Evolutionary conservation across 2,329 filamentous ascomycete species (phyloP).

Genomic region (Coniochaeta prunicola): DNA sequence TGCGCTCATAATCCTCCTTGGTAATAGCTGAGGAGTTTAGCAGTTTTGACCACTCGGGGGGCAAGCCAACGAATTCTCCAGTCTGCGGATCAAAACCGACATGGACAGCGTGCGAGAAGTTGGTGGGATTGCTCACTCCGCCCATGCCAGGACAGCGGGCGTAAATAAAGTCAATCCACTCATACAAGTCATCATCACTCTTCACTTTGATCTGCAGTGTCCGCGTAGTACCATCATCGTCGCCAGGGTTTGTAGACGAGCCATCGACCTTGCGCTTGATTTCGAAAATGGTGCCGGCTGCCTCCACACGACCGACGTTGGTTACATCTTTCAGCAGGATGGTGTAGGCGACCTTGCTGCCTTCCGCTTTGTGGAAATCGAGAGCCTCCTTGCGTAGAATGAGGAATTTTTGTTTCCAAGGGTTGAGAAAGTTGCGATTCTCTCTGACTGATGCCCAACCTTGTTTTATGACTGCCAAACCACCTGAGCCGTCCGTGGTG

Average conservation of each 20-base stretch:
- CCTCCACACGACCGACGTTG: conserved; percentile 84
- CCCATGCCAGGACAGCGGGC: conserved; percentile 95
- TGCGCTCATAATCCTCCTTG: conserved; percentile 97
- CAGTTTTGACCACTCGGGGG: conserved; percentile 94
- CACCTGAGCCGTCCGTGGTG: conserved; percentile 56
- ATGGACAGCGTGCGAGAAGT: conserved; percentile 95
- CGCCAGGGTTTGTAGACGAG: conserved; percentile 62
- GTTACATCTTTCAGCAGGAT: conserved; percentile 82
- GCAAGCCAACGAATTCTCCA: conserved; percentile 89
- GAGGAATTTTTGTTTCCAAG: conserved; percentile 86
- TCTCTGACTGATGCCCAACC: conserved; percentile 86
- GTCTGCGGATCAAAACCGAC: conserved; percentile 95
- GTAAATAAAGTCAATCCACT: conserved; percentile 98
- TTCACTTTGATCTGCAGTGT: conserved; percentile 91
- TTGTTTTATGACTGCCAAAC: conserved; percentile 70
- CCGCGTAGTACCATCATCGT: conserved; percentile 73
- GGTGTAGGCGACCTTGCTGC: conserved; percentile 78
- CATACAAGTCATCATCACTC: conserved; percentile 92
- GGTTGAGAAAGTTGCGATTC: conserved; percentile 74
- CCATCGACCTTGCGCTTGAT: conserved; percentile 71
- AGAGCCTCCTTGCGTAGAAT: conserved; percentile 88
- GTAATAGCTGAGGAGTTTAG: conserved; percentile 95
- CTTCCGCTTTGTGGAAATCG: conserved; percentile 90
- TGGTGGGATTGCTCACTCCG: conserved; percentile 95
- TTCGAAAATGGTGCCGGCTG: conserved; percentile 87